Evolutionary conservation across 371 early-diverging fungal species (phyloP).

Genomic region (Sporodiniella umbellata): DNA sequence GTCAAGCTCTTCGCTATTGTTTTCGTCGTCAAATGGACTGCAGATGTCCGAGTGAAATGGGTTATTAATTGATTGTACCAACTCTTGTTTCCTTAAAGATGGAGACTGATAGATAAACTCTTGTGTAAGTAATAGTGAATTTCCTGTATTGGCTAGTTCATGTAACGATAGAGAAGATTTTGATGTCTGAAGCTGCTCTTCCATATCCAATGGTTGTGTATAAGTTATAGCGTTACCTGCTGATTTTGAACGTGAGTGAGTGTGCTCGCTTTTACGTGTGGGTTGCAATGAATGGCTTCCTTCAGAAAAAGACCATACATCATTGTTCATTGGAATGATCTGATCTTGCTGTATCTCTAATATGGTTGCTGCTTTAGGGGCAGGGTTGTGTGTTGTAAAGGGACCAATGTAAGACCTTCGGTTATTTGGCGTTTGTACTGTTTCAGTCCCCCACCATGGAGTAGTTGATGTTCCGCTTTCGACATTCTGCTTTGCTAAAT

Average conservation of each 20-base stretch:
- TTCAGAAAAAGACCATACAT: neutral
- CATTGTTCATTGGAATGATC: neutral
- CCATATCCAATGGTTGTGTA: constrained; percentile 15
- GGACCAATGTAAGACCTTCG: constrained; percentile 20
- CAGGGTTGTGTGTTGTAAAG: constrained; percentile 17
- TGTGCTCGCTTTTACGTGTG: constrained; percentile 14
- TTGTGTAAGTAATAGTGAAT: constrained; percentile 37
- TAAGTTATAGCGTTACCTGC: constrained; percentile 15
- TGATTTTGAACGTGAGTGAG: constrained; percentile 38
- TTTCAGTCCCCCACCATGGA: constrained; percentile 22
- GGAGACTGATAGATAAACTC: constrained; percentile 37
- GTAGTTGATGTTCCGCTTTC: constrained; percentile 1
- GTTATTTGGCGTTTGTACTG: constrained; percentile 6
- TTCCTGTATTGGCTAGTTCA: constrained; percentile 33
- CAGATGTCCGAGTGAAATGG: constrained; percentile 9
- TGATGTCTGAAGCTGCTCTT: constrained; percentile 12
- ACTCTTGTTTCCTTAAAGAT: constrained; percentile 8
- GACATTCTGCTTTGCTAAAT: neutral
- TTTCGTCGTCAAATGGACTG: constrained; percentile 18
- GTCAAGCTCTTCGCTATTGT: neutral
- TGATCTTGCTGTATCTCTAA: neutral
- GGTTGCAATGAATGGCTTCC: neutral
- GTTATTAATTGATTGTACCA: constrained; percentile 4
- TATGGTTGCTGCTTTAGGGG: constrained; percentile 1
- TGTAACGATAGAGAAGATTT: constrained; percentile 24